A percentile compares a stretch with the other conserved stretches of the same genome.
These are phyloP conservation scores for Odonthalia washingtoniensis DNA, from an alignment of 31 red algal genomes.

Conservation along the genomic window DNA sequence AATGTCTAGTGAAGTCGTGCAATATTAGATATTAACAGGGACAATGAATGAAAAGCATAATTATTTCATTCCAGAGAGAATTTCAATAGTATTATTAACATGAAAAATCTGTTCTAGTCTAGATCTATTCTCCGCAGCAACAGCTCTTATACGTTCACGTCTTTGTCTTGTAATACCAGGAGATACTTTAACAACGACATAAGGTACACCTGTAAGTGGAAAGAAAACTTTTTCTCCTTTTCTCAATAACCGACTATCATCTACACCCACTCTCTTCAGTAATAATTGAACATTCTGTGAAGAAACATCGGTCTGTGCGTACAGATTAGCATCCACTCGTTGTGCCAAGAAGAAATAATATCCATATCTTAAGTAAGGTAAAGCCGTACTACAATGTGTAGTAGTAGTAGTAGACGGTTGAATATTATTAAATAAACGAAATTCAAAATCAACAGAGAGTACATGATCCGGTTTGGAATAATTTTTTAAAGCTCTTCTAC, in stretches of 20 bases:
- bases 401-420: not conserved
- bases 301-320: slow-evolving; percentile 65
- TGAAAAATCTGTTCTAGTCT: not conserved
- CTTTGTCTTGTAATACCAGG: slow-evolving; percentile 36
- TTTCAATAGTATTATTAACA: not conserved
- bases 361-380: too few species aligned
- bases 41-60: too few species aligned
- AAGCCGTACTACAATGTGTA: too few species aligned
- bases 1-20: too few species aligned
- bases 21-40: too few species aligned
- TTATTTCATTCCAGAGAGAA: not conserved
- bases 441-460: slow-evolving; percentile 48
- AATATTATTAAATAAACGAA: slow-evolving; percentile 29
- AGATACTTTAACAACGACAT: slow-evolving; percentile 57
- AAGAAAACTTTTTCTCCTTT: slow-evolving; percentile 62
- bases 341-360: slow-evolving; percentile 66
- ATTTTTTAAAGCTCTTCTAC: slow-evolving; percentile 40
- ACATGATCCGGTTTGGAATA: slow-evolving; percentile 63
- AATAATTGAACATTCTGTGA: slow-evolving; percentile 59
- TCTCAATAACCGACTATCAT: not conserved
- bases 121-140: not conserved
- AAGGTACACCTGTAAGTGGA: slow-evolving; percentile 55
- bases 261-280: slow-evolving; percentile 26
- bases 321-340: slow-evolving; percentile 62
- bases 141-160: not conserved